Evolutionary conservation across 2,329 filamentous ascomycete species (phyloP).

Genomic region (Amylocarpus encephaloides): DNA sequence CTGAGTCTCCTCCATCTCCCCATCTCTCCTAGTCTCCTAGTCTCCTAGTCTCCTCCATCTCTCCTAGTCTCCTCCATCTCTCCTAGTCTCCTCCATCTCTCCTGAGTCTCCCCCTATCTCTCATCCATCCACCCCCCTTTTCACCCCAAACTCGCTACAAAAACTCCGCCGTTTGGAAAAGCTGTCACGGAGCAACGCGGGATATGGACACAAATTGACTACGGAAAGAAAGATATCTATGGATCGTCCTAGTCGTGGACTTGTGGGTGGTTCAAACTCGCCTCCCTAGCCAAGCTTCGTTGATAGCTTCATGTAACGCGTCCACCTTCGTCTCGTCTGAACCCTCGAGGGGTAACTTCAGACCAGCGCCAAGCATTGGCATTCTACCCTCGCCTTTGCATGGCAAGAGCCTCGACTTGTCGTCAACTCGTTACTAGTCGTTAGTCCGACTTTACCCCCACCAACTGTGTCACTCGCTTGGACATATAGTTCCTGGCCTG

Average conservation of each 20-base stretch:
- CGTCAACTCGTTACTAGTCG: background rate
- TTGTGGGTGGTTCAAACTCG: background rate
- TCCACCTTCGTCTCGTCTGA: slow-evolving; percentile 4
- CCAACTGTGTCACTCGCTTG: background rate
- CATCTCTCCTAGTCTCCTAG: no score
- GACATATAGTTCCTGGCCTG: background rate
- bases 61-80: background rate
- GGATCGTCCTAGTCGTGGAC: no score
- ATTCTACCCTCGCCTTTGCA: slow-evolving; percentile 4
- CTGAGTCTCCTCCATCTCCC: background rate
- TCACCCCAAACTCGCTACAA: no score
- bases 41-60: background rate
- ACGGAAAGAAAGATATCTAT: no score
- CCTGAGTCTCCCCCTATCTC: background rate
- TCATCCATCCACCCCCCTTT: no score
- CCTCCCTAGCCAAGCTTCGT: slow-evolving; percentile 6
- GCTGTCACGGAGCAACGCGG: no score
- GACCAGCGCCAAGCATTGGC: slow-evolving; percentile 10
- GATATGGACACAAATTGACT: no score
- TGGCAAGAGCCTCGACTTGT: background rate
- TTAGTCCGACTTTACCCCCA: background rate
- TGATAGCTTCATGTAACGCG: slow-evolving; percentile 10
- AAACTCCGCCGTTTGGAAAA: no score
- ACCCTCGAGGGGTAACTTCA: slow-evolving; percentile 2
- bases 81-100: background rate